Base-by-base conservation (phyloP, 2,329 filamentous ascomycete genomes). In the Sclerotinia spermophila region DNA sequence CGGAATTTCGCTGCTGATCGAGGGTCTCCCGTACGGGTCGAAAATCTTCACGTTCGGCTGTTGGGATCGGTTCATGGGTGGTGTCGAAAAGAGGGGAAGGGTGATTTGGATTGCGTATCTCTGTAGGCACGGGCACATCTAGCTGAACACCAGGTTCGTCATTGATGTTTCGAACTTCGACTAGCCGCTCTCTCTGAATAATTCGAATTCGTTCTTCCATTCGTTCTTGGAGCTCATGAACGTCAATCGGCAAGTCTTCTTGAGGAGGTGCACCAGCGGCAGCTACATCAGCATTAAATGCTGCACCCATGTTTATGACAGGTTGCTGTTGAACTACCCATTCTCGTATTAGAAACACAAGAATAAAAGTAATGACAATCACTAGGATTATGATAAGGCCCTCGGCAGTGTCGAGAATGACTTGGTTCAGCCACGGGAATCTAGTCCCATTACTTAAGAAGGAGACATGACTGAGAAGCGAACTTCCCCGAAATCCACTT, bases 291-390 rank as follows among this genome's bases (percentile, higher is more conserved):
- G 86, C 77, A 81, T 83, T 72, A 80, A 84, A 77, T 79, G 82
- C 74, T 81, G 77, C 90, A 0, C 89, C 90, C 83, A 96, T 90
- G 77, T 97, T 96, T 75, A 96, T 91, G 74, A 94, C 90, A 7
- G 95, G 96, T 79, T 99, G 96, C 79, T 99, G 96, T 79, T 99
- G 96, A 15, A 99, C 94, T 66, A 99, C 96, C 86, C 97, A 99
- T 82, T 99, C 96, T 61, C 96, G 86, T 61, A 99, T 97, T 5
- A 99, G 82, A 75, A 99, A 99, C 56, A 99, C 90, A n/a, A 99
- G 83, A 71, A 99, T 97, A 80, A 98, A 99, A 71, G 91, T 94
- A 59, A 97, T 86, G 11, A 99, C 95, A 66, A 98, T 93, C 17
- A 96, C 83, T 8, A 97, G 83, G 0, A 95, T 99, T 75, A 99